Evolutionary conservation across 306 rosid genomes (phyloP).

Genomic region (Chamaecrista fasciculata): DNA sequence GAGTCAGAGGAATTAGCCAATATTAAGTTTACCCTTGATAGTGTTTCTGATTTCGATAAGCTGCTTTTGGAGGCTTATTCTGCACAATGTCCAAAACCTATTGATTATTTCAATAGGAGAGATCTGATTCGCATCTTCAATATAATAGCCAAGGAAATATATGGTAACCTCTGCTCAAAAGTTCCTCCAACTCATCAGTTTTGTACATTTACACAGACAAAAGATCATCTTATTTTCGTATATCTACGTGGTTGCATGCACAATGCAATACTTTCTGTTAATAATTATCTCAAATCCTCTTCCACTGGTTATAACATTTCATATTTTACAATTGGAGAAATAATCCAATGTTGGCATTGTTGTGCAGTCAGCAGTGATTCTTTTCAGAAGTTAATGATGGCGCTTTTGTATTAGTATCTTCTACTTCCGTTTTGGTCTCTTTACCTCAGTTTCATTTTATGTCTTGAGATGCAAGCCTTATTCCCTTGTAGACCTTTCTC

Average conservation of each 20-base stretch:
- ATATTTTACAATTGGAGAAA: slow-evolving; percentile 10
- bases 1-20: slow-evolving; percentile 28
- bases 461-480: not conserved
- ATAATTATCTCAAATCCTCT: not conserved
- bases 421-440: slow-evolving; percentile 9
- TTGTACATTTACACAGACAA: slow-evolving; percentile 4
- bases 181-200: not conserved
- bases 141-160: slow-evolving; percentile 38
- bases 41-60: slow-evolving; percentile 24
- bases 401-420: slow-evolving; percentile 11
- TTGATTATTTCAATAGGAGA: slow-evolving; percentile 40
- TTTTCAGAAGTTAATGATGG: not conserved
- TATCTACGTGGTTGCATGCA: slow-evolving; percentile 2
- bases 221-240: slow-evolving; percentile 19
- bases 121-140: slow-evolving; percentile 49
- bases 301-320: too few relatives aligned
- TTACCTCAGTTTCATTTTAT: slow-evolving; percentile 9
- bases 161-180: slow-evolving; percentile 35
- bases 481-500: not conserved
- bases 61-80: slow-evolving; percentile 38
- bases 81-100: slow-evolving; percentile 33
- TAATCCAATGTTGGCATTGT: slow-evolving; percentile 11
- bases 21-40: slow-evolving; percentile 23
- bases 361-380: not conserved
- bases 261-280: not conserved